Base-by-base conservation (phyloP, 768 basidiomycete genomes). In the Tricholoma furcatifolium region DNA sequence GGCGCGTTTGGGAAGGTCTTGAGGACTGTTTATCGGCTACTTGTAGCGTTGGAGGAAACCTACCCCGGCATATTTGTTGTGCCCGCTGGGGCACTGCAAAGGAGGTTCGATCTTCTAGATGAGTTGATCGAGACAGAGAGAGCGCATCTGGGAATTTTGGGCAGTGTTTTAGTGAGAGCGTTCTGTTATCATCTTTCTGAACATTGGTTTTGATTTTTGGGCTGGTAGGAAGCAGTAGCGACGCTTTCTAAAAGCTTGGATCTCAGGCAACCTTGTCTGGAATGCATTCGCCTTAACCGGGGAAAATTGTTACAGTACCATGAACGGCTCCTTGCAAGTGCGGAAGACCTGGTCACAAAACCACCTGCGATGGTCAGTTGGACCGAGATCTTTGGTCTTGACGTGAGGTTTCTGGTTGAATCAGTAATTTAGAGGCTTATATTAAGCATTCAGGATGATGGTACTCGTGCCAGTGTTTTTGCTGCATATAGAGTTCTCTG, bases 401-500 rank as follows among this genome's bases (percentile, higher is more conserved):
- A 61, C 53, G 60, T 62, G 41, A 14, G 54, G 32, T 9, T 24
- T 31, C 38, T 11, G 20, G 1, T 27, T 4, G 14, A 43, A 12
- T 12, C 36, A 11, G 3, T 38, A 30, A 14, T 11, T 21, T 23
- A 18, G 15, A n/a, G 35, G 5, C 14, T 43, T 14, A 43, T 5
- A 11, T 47, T 6, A 23, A 5, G 1, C 14, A 14, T 47, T 17
- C 43, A 67, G 65, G 57, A 68, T 47, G 64, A 62, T 40, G 42
- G 53, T 3, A 58, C 65, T 6, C 62, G 63, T 8, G 66, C 66
- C 21, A 66, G 62, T 15, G 65, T 70, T 17, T 63, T 67, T 2
- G 60, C 61, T 17, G 67, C 71, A 6, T 76, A 76, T 46, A 67
- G 69, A n/a, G 66, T 70, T 0, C 60, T 72, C 27, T 71, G 70